Conservation (phyloP, 805 yeast species). For the Starmerella sp. region DNA sequence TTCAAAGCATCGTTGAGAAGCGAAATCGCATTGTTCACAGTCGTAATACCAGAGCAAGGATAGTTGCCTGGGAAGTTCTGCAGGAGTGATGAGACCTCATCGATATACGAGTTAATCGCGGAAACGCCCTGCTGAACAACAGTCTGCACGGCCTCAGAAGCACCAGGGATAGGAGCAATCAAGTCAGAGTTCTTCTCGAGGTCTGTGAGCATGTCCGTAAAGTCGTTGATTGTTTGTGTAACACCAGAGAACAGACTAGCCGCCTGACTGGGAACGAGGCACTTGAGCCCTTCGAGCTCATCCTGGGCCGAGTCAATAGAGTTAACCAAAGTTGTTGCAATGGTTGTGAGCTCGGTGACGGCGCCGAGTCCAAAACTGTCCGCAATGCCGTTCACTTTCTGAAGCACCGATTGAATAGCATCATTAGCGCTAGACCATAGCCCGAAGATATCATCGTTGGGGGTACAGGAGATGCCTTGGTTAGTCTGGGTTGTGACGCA, state of each 20-base stretch:
- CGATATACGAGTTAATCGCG: neutral
- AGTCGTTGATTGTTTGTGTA: neutral
- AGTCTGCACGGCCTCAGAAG: neutral
- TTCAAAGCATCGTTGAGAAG: neutral
- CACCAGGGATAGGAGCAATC: neutral
- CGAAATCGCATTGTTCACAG: neutral
- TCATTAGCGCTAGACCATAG: neutral
- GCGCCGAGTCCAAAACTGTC: neutral
- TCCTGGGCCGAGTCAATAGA: neutral
- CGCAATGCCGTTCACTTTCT: neutral
- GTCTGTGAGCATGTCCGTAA: neutral
- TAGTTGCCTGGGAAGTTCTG: neutral
- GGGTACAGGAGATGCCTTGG: neutral
- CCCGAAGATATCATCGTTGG: neutral
- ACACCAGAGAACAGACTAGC: neutral
- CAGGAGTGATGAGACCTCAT: neutral
- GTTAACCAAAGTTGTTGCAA: neutral
- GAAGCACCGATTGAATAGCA: neutral
- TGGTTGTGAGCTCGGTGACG: neutral
- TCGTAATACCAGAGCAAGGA: neutral
- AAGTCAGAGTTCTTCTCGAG: neutral
- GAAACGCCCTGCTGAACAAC: neutral
- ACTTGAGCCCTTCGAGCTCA: neutral
- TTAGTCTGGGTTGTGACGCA: neutral
- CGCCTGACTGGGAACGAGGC: neutral